Conservation (phyloP, 257 asterid species). For the Penstemon eatonii region DNA sequence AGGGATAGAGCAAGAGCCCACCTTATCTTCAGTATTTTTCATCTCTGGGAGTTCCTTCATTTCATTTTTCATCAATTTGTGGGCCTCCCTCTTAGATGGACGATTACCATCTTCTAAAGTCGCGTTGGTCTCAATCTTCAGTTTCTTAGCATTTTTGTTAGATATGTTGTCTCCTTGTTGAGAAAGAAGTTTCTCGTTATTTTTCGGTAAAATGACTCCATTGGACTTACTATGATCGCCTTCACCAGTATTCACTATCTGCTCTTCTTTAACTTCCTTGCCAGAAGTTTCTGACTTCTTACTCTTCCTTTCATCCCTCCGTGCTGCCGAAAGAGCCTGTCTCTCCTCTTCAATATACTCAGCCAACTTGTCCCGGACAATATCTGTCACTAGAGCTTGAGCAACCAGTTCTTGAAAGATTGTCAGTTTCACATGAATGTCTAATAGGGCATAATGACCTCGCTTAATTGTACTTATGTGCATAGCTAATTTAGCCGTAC, state of each 20-base stretch:
- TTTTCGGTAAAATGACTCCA: constrained; percentile 38
- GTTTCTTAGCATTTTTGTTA: too few relatives aligned
- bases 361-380: constrained; percentile 69
- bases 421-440: constrained; percentile 60
- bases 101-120: too few relatives aligned
- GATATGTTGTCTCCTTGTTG: constrained; percentile 3
- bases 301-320: constrained; percentile 83
- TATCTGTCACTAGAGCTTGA: constrained; percentile 69
- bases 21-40: too few relatives aligned
- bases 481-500: constrained; percentile 45
- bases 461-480: constrained; percentile 68
- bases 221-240: constrained; percentile 30
- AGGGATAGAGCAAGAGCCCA: too few relatives aligned
- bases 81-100: too few relatives aligned
- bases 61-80: too few relatives aligned
- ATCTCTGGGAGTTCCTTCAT: too few relatives aligned
- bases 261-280: constrained; percentile 39
- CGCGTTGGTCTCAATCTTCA: too few relatives aligned
- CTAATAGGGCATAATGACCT: constrained; percentile 76
- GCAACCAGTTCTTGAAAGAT: constrained; percentile 68
- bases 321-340: constrained; percentile 83
- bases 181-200: constrained; percentile 31
- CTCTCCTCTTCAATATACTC: constrained; percentile 77
- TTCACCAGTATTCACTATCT: constrained; percentile 32
- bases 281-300: constrained; percentile 44